phyloP scores from a whole-genome alignment of 2,329 filamentous ascomycete genomes.

The Claviceps pazoutovae region DNA sequence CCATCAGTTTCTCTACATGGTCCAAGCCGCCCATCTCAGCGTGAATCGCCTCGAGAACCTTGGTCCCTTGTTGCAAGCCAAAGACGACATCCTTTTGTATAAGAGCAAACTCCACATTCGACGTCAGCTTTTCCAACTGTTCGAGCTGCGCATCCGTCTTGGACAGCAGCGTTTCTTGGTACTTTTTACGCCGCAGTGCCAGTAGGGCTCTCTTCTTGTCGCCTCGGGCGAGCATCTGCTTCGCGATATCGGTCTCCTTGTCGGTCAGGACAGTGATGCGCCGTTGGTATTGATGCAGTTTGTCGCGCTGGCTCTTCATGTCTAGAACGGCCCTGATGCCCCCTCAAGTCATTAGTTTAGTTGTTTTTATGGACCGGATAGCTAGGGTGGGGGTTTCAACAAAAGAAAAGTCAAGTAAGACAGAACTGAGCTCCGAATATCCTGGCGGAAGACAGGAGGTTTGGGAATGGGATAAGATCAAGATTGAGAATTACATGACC shows the following conservation, averaged over 20 bases:
- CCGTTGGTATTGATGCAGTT: constrained; percentile 89
- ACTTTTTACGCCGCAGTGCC: constrained; percentile 87
- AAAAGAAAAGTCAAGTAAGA: neutral
- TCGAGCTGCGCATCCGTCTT: constrained; percentile 92
- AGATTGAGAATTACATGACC: constrained; percentile 14
- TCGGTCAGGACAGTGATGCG: constrained; percentile 75
- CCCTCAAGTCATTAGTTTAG: too few relatives aligned
- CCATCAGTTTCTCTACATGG: constrained; percentile 88
- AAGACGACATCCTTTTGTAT: constrained; percentile 95
- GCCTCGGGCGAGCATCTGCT: constrained; percentile 63
- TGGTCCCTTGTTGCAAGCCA: constrained; percentile 81
- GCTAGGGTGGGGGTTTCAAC: too few relatives aligned
- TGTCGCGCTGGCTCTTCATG: constrained; percentile 94
- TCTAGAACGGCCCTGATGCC: constrained; percentile 75
- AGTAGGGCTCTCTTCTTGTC: constrained; percentile 74
- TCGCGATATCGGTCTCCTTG: constrained; percentile 76
- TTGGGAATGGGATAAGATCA: too few relatives aligned
- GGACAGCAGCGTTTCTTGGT: constrained; percentile 76
- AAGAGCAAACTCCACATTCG: constrained; percentile 84
- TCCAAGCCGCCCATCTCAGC: constrained; percentile 92
- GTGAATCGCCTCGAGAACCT: constrained; percentile 81
- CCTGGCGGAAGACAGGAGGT: neutral
- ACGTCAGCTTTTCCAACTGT: constrained; percentile 77
- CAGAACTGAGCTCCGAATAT: neutral
- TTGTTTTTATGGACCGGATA: too few relatives aligned